Conservation (phyloP, 169 alveolate genomes). For the Babesia caballi region DNA sequence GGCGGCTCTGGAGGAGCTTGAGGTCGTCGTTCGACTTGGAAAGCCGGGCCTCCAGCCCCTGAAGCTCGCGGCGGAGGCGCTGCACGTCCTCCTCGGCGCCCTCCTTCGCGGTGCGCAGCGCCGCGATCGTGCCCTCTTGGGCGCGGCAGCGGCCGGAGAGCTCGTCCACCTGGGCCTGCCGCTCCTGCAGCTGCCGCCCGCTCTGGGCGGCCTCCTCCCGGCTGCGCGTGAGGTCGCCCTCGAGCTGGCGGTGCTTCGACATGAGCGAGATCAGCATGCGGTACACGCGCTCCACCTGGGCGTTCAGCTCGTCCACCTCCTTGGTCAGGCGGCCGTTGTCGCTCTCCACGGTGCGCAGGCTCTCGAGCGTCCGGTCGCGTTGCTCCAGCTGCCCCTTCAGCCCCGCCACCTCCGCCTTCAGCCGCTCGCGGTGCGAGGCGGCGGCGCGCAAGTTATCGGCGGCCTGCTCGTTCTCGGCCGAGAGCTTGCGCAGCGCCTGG, state of each 20-base stretch:
- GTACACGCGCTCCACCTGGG: conserved; percentile 41
- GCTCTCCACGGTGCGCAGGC: conserved; percentile 11
- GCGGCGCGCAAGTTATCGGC: conserved; percentile 12
- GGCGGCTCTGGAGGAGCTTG: not conserved
- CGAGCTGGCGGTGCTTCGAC: conserved; percentile 25
- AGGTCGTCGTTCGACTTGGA: conserved; percentile 18
- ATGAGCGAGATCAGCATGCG: conserved; percentile 51
- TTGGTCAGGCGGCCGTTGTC: conserved; percentile 27
- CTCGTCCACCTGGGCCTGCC: conserved; percentile 27
- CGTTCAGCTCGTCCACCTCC: conserved; percentile 34
- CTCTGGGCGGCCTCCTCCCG: conserved; percentile 8
- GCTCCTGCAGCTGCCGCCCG: conserved; percentile 9
- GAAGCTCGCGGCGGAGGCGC: conserved; percentile 22
- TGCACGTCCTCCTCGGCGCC: conserved; percentile 18
- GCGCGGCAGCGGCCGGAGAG: conserved; percentile 10
- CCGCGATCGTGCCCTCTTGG: conserved; percentile 4
- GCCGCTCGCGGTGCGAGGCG: conserved; percentile 3
- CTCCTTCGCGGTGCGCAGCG: conserved; percentile 22
- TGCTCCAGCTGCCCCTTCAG: conserved; percentile 39
- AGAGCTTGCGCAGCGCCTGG: conserved; percentile 26
- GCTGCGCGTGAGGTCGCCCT: conserved; percentile 28
- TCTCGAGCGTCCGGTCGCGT: conserved; percentile 8
- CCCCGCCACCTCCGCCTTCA: conserved; percentile 27
- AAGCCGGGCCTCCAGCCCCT: conserved; percentile 28
- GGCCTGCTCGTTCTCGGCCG: conserved; percentile 7